Conservation (phyloP, 2,329 filamentous ascomycete species). For the Cordyceps tenuipes region DNA sequence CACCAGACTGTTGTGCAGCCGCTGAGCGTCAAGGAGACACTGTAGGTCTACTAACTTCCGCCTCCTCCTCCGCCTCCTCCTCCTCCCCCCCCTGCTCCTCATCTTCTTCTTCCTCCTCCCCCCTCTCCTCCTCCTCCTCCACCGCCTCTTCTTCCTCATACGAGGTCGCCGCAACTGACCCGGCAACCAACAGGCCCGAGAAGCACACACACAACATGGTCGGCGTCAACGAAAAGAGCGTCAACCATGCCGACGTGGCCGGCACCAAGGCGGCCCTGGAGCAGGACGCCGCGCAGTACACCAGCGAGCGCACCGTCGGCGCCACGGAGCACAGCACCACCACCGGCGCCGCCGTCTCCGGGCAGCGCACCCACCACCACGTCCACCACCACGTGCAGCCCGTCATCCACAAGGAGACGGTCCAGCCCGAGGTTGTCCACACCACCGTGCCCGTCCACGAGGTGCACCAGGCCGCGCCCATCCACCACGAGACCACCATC, state of each 20-base stretch:
- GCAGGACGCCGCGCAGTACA: conserved; percentile 36
- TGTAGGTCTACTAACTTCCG: conserved; percentile 39
- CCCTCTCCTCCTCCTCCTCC: too few species aligned
- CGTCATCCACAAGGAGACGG: conserved; percentile 59
- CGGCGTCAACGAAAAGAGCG: conserved; percentile 50
- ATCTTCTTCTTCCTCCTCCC: too few species aligned
- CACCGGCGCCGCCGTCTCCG: conserved; percentile 18
- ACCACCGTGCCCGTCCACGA: conserved; percentile 67
- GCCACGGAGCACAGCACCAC: conserved; percentile 21
- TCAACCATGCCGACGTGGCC: conserved; percentile 50
- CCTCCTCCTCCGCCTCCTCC: too few species aligned
- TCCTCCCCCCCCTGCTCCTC: too few species aligned
- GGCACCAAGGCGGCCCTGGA: conserved; percentile 39
- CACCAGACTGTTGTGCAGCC: conserved; percentile 64
- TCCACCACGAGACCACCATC: conserved; percentile 56
- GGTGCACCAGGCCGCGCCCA: conserved; percentile 56
- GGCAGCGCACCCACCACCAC: conserved; percentile 32
- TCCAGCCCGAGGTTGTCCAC: conserved; percentile 61
- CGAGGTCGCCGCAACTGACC: neutral
- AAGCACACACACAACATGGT: conserved; percentile 52
- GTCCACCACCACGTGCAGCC: conserved; percentile 64
- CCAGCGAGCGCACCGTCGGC: conserved; percentile 21
- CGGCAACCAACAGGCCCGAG: conserved; percentile 38
- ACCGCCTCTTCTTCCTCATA: neutral
- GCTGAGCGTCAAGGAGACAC: conserved; percentile 30